Evolutionary conservation across 768 basidiomycete genomes (phyloP).

Genomic region (Coprinellus aureogranulatus): DNA sequence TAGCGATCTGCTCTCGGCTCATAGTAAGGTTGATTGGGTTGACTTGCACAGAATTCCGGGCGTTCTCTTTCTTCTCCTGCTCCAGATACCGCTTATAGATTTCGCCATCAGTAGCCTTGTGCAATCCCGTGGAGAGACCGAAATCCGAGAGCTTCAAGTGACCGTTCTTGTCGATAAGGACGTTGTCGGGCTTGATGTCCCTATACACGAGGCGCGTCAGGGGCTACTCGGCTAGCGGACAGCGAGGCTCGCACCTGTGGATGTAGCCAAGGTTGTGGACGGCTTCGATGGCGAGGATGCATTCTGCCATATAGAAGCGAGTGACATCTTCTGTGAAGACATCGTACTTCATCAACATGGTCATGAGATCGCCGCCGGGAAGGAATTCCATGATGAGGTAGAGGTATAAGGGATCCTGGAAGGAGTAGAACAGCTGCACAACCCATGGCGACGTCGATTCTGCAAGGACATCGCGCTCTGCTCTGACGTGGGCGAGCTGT

Average conservation of each 20-base stretch:
- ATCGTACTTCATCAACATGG: conserved; percentile 99
- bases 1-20: conserved; percentile 94
- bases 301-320: conserved; percentile 98
- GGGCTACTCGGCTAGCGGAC: not conserved
- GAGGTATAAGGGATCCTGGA: conserved; percentile 93
- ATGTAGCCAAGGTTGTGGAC: conserved; percentile 99
- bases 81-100: conserved; percentile 93
- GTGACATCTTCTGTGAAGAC: conserved; percentile 98
- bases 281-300: conserved; percentile 95
- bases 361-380: conserved; percentile 97
- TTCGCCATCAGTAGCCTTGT: conserved; percentile 92
- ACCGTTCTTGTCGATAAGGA: conserved; percentile 94
- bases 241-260: conserved; percentile 66
- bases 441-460: conserved; percentile 98
- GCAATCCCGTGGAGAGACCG: conserved; percentile 94
- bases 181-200: conserved; percentile 99
- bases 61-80: conserved; percentile 59
- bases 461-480: conserved; percentile 93
- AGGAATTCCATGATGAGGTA: conserved; percentile 93
- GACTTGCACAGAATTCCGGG: conserved; percentile 94
- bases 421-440: conserved; percentile 95
- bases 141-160: conserved; percentile 99
- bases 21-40: conserved; percentile 97
- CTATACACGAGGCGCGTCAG: conserved; percentile 38
- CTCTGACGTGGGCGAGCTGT: conserved; percentile 95